Percentiles rank a stretch among this genome's conserved stretches.
Evolutionary conservation across 176 grass and related monocot species (phyloP).

Genomic region (Miscanthus lutarioriparius): DNA sequence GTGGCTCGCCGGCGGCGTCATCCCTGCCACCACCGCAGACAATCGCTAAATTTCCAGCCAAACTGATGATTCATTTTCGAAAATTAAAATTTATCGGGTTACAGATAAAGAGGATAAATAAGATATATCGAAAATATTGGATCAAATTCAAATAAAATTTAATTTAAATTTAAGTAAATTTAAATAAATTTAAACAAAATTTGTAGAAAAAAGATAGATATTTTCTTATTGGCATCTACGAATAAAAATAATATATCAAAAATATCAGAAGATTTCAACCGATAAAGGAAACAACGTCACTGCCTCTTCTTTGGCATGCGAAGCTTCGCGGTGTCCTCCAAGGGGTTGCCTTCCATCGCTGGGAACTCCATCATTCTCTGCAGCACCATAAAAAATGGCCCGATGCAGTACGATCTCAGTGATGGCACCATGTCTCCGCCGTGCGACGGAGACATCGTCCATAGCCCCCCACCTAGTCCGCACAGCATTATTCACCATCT

Average conservation of each 20-base stretch:
- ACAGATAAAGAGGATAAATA: too few relatives aligned
- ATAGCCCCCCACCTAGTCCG: not conserved
- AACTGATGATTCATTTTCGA: not conserved
- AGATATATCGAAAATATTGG: too few relatives aligned
- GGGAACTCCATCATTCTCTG: conserved; percentile 5
- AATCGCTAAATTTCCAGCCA: too few relatives aligned
- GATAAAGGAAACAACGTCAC: too few relatives aligned
- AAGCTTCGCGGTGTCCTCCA: not conserved
- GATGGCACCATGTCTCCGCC: not conserved
- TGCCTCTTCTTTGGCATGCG: not conserved
- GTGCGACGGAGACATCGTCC: not conserved
- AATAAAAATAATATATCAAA: too few relatives aligned
- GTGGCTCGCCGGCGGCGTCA: not conserved
- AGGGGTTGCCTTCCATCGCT: not conserved
- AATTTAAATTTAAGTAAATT: too few relatives aligned
- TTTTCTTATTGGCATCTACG: too few relatives aligned
- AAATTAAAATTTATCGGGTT: too few relatives aligned
- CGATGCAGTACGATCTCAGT: not conserved
- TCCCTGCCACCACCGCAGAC: not conserved
- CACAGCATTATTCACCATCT: not conserved
- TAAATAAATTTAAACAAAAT: too few relatives aligned
- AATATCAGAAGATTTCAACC: too few relatives aligned
- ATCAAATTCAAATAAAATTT: too few relatives aligned
- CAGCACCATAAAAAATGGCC: not conserved
- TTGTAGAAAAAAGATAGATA: too few relatives aligned